Evolutionary conservation across 495 filamentous ascomycete genomes (phyloP).

Genomic region (Lepidopterella palustris): DNA sequence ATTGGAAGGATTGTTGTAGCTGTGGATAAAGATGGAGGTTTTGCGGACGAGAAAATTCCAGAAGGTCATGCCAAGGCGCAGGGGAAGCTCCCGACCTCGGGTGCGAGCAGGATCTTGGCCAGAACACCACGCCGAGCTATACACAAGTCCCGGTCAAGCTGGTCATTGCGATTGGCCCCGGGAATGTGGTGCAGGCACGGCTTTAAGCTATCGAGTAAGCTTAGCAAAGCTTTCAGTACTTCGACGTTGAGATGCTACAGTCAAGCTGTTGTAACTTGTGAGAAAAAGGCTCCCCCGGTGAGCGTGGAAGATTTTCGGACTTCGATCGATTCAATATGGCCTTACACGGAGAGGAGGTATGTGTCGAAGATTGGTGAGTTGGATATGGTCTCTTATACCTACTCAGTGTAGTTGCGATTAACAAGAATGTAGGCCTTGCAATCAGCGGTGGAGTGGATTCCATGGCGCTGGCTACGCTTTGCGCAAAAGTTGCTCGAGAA

Average conservation of each 20-base stretch:
- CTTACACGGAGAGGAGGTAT: background rate
- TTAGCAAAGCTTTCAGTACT: background rate
- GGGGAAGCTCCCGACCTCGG: slow-evolving; percentile 3
- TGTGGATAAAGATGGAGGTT: background rate
- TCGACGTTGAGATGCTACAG: slow-evolving; percentile 6
- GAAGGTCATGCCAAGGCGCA: slow-evolving; percentile 2
- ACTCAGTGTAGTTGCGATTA: background rate
- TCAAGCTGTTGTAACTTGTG: background rate
- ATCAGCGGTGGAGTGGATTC: slow-evolving; percentile 93
- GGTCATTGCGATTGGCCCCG: background rate
- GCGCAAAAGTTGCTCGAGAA: slow-evolving; percentile 30
- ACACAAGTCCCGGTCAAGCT: background rate
- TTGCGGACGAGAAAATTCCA: slow-evolving; percentile 5
- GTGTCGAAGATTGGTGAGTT: background rate
- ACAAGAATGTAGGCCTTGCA: slow-evolving; percentile 57
- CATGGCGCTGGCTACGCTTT: slow-evolving; percentile 85
- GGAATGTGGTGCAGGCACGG: background rate
- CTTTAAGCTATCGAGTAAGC: background rate
- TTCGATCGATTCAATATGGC: slow-evolving; percentile 6
- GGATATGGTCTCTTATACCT: background rate
- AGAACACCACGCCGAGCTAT: background rate
- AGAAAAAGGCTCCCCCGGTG: slow-evolving; percentile 1
- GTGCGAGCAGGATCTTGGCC: background rate
- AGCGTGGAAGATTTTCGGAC: slow-evolving; percentile 18
- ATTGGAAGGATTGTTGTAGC: background rate